Evolutionary conservation across 116 monocot genomes (phyloP), one percentile per base, ranked within the genome.

Genomic region (Zostera marina): DNA sequence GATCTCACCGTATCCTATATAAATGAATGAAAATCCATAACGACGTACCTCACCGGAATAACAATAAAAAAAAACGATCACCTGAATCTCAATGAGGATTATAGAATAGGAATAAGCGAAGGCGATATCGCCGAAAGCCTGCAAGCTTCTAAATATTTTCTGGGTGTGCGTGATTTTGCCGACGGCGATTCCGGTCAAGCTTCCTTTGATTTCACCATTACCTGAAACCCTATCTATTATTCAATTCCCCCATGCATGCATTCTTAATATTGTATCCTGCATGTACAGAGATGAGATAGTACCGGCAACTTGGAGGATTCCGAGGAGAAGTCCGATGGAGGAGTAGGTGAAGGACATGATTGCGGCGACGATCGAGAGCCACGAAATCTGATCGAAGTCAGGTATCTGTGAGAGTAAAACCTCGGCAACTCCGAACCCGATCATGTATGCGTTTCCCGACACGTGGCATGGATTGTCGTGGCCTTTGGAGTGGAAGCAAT

Each of bases 51-150:
- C 24, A 41, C 14, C 15, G 16, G 14, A 15, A 17, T 5, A n/a
- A n/a, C n/a, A n/a, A n/a, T 1, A 48, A 48, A 17, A 3, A 48
- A 17, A 11, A 15, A 1, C 12, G 6, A 48, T 49, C 16, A 82
- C 87, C 74, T 90, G 90, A 47, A 91, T 91, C 57, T 91, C 91
- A 25, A 91, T 91, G 61, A 91, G 84, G 62, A 91, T 77, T 52
- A 85, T 72, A 38, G 91, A 85, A 74, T 74, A 91, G 51, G 91
- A 85, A 70, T 91, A 91, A n/a, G 91, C 91, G 63, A 91, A 91
- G 60, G 85, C 91, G 7, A 91, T 85, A 68, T 91, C 74, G 0
- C 91, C 91, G 38, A 91, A 75, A 9, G 91, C 85, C 40, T 91
- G 91, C 22, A 91, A 68, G 57, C 73, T 91, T 14, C 74, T 68